Conservation (phyloP, 176 grass and related monocot genomes). For the Oryza longistaminata region DNA sequence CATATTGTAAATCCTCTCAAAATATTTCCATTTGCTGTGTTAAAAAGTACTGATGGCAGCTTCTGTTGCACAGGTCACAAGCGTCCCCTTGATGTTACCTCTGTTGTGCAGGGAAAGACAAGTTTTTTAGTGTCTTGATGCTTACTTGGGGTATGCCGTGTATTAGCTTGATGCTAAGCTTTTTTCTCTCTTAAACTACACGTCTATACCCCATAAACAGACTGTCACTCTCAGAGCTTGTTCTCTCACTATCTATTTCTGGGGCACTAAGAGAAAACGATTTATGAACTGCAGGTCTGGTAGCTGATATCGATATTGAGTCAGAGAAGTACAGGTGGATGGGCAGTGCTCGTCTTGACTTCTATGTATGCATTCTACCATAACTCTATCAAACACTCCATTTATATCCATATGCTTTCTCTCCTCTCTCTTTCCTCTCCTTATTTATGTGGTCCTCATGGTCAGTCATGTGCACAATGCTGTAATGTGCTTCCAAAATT, state of each 20-base stretch:
- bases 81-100: constrained; percentile 80
- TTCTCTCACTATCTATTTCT: not conserved
- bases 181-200: not conserved
- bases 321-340: constrained; percentile 99
- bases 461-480: not conserved
- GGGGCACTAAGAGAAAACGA: constrained; percentile 43
- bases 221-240: constrained; percentile 8
- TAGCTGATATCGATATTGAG: constrained; percentile 96
- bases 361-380: constrained; percentile 67
- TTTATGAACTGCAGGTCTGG: constrained; percentile 66
- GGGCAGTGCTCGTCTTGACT: constrained; percentile 86
- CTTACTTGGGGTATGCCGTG: constrained; percentile 87
- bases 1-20: not conserved
- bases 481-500: not conserved
- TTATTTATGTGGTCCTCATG: not conserved
- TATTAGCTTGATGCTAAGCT: not conserved
- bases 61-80: constrained; percentile 62
- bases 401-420: not conserved
- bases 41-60: constrained; percentile 31
- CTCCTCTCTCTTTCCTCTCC: not conserved
- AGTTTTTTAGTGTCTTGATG: constrained; percentile 96
- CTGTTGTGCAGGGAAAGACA: constrained; percentile 78
- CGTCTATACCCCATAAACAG: not conserved
- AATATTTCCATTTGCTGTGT: not conserved
- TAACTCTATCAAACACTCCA: not conserved